phyloP scores from a whole-genome alignment of 352 stramenopile species.

The Pythium rishiriense region DNA sequence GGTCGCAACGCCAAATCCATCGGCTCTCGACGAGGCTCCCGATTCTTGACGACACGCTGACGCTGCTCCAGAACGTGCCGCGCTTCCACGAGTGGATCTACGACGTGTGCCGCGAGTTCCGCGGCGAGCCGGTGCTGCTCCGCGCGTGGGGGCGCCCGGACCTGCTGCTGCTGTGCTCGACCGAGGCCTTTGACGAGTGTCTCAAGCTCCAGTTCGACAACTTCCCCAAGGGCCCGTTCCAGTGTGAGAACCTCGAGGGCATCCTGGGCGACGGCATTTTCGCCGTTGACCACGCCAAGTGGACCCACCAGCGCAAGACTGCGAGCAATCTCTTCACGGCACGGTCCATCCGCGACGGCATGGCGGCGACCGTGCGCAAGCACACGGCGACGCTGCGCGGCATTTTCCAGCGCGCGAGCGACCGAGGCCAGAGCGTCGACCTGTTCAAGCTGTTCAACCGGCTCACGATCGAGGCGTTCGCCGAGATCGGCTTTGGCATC shows the following conservation, averaged over 20 bases:
- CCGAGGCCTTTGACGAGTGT: conserved; percentile 23
- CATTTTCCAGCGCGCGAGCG: conserved; percentile 25
- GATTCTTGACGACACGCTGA: conserved; percentile 18
- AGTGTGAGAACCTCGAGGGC: conserved; percentile 13
- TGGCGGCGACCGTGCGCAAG: conserved; percentile 36
- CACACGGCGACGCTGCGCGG: conserved; percentile 22
- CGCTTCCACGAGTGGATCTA: conserved; percentile 22
- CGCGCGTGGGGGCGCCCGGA: conserved; percentile 6
- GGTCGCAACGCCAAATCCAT: not conserved
- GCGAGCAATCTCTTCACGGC: conserved; percentile 50
- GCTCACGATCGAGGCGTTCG: conserved; percentile 59
- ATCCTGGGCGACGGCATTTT: conserved; percentile 31
- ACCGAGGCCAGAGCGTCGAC: conserved; percentile 25
- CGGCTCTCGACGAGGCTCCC: conserved; percentile 12
- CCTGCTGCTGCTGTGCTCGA: conserved; percentile 20
- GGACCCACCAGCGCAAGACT: conserved; percentile 52
- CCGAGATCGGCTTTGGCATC: conserved; percentile 44
- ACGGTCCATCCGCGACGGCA: conserved; percentile 36
- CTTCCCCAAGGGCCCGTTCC: conserved; percentile 19
- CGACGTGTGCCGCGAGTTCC: conserved; percentile 10
- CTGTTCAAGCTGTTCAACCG: conserved; percentile 39
- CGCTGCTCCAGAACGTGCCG: not conserved
- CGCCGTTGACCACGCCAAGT: conserved; percentile 24
- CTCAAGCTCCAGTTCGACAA: conserved; percentile 27
- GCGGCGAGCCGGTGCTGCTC: conserved; percentile 8